These are phyloP conservation scores for Fusarium lateritium DNA, from an alignment of 2,329 filamentous ascomycete species.

Conservation along the genomic window DNA sequence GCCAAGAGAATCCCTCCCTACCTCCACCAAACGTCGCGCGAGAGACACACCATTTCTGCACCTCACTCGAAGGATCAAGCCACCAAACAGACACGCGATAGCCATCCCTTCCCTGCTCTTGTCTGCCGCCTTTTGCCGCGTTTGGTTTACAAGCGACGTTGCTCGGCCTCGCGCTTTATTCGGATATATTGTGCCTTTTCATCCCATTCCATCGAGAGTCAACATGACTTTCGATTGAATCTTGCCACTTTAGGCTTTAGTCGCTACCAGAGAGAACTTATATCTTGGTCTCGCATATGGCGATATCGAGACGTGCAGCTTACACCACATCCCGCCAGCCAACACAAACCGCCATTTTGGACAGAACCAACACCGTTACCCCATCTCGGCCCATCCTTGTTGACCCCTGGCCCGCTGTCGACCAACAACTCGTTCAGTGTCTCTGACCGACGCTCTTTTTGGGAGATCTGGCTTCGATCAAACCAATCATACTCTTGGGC, in stretches of 20 bases:
- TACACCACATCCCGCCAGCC: constrained; percentile 1
- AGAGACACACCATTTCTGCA: constrained; percentile 6
- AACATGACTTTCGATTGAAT: constrained; percentile 15
- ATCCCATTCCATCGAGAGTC: background rate
- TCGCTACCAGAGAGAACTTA: background rate
- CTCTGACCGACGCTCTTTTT: constrained; percentile 15
- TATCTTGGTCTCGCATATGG: background rate
- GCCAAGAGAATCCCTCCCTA: constrained; percentile 11
- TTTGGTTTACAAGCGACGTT: constrained; percentile 21
- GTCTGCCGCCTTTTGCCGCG: constrained; percentile 35
- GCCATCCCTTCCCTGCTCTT: constrained; percentile 22
- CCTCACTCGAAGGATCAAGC: constrained; percentile 1
- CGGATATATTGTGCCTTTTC: constrained; percentile 23
- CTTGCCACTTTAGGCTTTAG: constrained; percentile 2
- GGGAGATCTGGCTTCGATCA: constrained; percentile 2
- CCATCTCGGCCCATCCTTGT: constrained; percentile 23
- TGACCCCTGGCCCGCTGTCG: constrained; percentile 10
- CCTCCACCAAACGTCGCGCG: constrained; percentile 6
- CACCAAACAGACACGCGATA: constrained; percentile 21
- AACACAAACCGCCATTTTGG: constrained; percentile 5
- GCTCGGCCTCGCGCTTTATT: constrained; percentile 26
- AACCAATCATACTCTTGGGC: constrained; percentile 14
- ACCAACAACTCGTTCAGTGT: constrained; percentile 34
- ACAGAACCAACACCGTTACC: constrained; percentile 27
- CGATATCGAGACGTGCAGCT: background rate